Evolutionary conservation across 2,329 filamentous ascomycete genomes (phyloP).

Genomic region (Podosphaera leucotricha): DNA sequence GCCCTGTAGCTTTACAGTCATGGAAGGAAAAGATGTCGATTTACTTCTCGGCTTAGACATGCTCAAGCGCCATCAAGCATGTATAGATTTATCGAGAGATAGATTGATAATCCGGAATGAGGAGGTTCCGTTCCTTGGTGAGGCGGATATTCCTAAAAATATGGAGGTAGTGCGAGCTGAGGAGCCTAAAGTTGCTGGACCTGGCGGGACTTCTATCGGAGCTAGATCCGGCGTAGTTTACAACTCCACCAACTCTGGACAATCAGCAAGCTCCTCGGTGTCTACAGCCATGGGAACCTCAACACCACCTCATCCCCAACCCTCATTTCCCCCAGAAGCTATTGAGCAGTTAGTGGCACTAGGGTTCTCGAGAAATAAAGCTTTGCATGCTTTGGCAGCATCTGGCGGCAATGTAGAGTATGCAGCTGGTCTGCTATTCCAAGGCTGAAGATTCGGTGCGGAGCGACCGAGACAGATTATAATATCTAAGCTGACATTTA

Average conservation of each 20-base stretch:
- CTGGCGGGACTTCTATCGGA: slow-evolving; percentile 74
- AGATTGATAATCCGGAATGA: slow-evolving; percentile 72
- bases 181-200: slow-evolving; percentile 66
- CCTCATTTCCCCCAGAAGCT: slow-evolving; percentile 27
- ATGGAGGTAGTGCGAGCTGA: slow-evolving; percentile 47
- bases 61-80: slow-evolving; percentile 86
- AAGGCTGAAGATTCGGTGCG: slow-evolving; percentile 17
- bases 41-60: slow-evolving; percentile 85
- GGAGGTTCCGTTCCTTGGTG: slow-evolving; percentile 72
- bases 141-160: slow-evolving; percentile 81
- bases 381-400: slow-evolving; percentile 58
- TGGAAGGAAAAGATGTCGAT: slow-evolving; percentile 96
- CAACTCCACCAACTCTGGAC: slow-evolving; percentile 14
- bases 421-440: slow-evolving; percentile 60
- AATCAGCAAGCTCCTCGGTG: slow-evolving; percentile 8
- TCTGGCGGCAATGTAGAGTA: slow-evolving; percentile 69
- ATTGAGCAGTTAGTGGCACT: slow-evolving; percentile 56
- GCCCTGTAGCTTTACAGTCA: slow-evolving; percentile 92
- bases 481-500: too few relatives aligned
- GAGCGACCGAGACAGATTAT: too few relatives aligned
- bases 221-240: slow-evolving; percentile 57
- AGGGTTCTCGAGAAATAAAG: slow-evolving; percentile 54
- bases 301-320: slow-evolving; percentile 7
- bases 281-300: slow-evolving; percentile 3
- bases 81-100: slow-evolving; percentile 67